Conservation (phyloP, 176 grass and related monocot genomes). For the Cymbopogon citratus region DNA sequence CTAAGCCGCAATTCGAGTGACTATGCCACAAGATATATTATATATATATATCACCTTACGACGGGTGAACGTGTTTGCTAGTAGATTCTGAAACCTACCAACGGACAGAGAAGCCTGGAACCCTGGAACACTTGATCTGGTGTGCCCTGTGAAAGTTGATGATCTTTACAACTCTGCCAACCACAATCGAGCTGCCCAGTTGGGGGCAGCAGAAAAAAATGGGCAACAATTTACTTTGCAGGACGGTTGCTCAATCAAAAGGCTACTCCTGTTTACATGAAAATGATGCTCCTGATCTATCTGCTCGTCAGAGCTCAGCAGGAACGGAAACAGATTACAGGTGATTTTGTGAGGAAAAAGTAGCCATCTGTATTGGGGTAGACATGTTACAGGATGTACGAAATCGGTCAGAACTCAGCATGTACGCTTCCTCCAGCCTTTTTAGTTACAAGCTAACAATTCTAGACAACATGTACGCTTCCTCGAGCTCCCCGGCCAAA, state of each 20-base stretch:
- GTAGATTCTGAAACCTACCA: not conserved
- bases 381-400: slow-evolving; percentile 48
- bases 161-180: slow-evolving; percentile 34
- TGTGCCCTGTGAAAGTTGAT: not conserved
- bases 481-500: slow-evolving; percentile 57
- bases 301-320: slow-evolving; percentile 8
- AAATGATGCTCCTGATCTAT: slow-evolving; percentile 19
- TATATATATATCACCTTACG: not conserved
- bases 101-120: not conserved
- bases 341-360: slow-evolving; percentile 6
- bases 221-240: slow-evolving; percentile 20
- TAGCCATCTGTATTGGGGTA: slow-evolving; percentile 4
- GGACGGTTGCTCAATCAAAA: slow-evolving; percentile 35
- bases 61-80: not conserved
- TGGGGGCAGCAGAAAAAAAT: slow-evolving; percentile 3
- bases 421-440: slow-evolving; percentile 51
- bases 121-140: not conserved
- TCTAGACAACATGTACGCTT: slow-evolving; percentile 65
- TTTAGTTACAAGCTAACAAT: slow-evolving; percentile 64
- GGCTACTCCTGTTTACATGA: slow-evolving; percentile 52
- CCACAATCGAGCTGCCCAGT: slow-evolving; percentile 8
- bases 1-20: not conserved
- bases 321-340: slow-evolving; percentile 18
- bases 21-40: not conserved
- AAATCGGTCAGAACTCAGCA: slow-evolving; percentile 46